Percentiles rank a stretch among this genome's conserved stretches.
Conservation (phyloP, 2,329 filamentous ascomycete genomes). For the Cordyceps javanica region DNA sequence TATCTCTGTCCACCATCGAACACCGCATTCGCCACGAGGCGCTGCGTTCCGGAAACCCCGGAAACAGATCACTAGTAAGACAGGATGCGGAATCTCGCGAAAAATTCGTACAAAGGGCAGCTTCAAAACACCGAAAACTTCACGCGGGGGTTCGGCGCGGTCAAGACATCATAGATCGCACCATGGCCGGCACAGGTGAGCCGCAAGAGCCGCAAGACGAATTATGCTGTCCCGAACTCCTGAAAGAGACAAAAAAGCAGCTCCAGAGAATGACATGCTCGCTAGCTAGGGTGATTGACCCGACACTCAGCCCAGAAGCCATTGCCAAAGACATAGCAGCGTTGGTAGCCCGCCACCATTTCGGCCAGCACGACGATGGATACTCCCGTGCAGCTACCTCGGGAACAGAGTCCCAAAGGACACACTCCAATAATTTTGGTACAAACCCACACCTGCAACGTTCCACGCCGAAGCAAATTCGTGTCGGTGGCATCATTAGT, state of each 20-base stretch:
- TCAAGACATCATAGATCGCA: slow-evolving; percentile 19
- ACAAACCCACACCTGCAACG: neutral
- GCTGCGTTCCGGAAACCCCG: slow-evolving; percentile 16
- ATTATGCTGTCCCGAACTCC: slow-evolving; percentile 2
- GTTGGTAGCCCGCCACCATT: neutral
- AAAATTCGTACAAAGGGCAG: slow-evolving; percentile 37
- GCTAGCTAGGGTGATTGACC: neutral
- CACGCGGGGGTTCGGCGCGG: slow-evolving; percentile 34
- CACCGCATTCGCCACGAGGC: slow-evolving; percentile 42
- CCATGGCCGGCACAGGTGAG: neutral
- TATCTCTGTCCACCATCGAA: slow-evolving; percentile 47
- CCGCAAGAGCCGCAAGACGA: neutral
- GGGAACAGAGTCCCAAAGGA: neutral
- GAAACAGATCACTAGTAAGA: slow-evolving; percentile 23
- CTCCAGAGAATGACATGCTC: slow-evolving; percentile 6
- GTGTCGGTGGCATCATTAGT: neutral
- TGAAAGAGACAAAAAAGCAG: neutral
- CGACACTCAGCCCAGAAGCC: neutral
- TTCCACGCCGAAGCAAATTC: neutral
- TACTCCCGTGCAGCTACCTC: neutral
- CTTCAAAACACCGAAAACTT: slow-evolving; percentile 39
- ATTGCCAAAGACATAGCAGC: slow-evolving; percentile 9
- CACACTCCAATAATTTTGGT: neutral
- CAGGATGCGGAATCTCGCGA: slow-evolving; percentile 30
- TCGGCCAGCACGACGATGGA: neutral